Base-by-base conservation (phyloP, 371 early-diverging fungal species). In the Rhizopus microsporus region DNA sequence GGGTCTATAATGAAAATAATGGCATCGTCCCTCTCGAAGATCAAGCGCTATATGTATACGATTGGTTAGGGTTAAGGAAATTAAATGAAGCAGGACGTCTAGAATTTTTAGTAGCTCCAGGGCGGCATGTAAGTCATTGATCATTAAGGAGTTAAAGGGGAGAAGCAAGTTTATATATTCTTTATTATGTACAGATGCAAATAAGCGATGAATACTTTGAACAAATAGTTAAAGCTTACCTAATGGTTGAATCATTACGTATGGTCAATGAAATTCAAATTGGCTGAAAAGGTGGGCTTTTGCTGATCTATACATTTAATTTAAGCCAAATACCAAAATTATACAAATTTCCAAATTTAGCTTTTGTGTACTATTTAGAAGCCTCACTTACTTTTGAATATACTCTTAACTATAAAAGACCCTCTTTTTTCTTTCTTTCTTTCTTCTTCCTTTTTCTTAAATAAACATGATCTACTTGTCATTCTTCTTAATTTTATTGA, bases 11-110 rank as follows among this genome's bases (percentile, higher is more conserved):
- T 48, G 75, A 77, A 9, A 59, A 81, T 5, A 83, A 80, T 15
- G 66, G 69, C 0, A 57, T 79, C 13, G 50, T 89, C 17, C 76
- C 81, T 1, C 52, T 93, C 42, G 68, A 79, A 34, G 71, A 88
- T 39, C 85, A 83, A 34, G 65, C 68, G 1, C 59, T 87, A 46
- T 93, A 90, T 68, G 69, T 54, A 33, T 76, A 89, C 43, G 90
- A 93, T 69, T 81, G 85, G 84, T 69, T 93, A 5, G 93, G 92
- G 0, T 65, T 93, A 49, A 83, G 75, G 43, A 63, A 59, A 37
- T 63, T 92, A 43, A 74, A 88, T 43, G 65, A 84, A 34, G 57
- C 65, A 29, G 78, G 75, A 43, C 77, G 79, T 37, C 75, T 93
- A 8, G 68, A 76, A 45, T 88, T 88, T 75, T 68, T 86, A 12